Evolutionary conservation across 768 basidiomycete genomes (phyloP).

Genomic region (Galerina marginata): DNA sequence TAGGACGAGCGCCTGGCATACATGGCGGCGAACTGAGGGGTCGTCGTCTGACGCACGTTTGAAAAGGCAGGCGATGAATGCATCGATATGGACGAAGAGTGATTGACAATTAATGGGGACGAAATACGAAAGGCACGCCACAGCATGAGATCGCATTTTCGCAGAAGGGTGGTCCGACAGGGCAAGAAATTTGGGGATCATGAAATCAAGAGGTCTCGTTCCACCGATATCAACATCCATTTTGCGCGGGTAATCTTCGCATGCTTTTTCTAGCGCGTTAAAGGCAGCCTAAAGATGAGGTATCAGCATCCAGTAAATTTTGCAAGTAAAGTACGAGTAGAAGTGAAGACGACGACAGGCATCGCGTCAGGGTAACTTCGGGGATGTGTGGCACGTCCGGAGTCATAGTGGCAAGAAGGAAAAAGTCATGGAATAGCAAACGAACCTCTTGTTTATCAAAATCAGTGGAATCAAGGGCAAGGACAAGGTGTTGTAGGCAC

Average conservation of each 20-base stretch:
- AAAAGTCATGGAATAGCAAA: conserved; percentile 13
- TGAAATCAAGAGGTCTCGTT: conserved; percentile 90
- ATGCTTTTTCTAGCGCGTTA: conserved; percentile 92
- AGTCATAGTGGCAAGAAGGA: neutral
- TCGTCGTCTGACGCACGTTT: conserved; percentile 94
- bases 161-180: conserved; percentile 84
- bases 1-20: conserved; percentile 94
- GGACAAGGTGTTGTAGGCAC: conserved; percentile 85
- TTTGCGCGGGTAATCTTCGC: conserved; percentile 96
- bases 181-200: conserved; percentile 94
- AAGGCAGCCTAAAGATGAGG: conserved; percentile 73
- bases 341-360: neutral
- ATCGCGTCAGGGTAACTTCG: neutral
- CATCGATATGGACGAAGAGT: conserved; percentile 89
- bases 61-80: conserved; percentile 92
- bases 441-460: conserved; percentile 85
- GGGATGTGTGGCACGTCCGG: too few species aligned
- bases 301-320: conserved; percentile 6
- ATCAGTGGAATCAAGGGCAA: conserved; percentile 78
- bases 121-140: conserved; percentile 95
- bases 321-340: neutral
- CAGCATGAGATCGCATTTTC: conserved; percentile 92
- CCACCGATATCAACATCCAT: conserved; percentile 94
- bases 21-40: conserved; percentile 90
- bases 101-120: conserved; percentile 87